A percentile compares a stretch with the other conserved stretches of the same genome.
These are phyloP conservation scores for Fusarium musae DNA, from an alignment of 2,329 filamentous ascomycete genomes.

Conservation along the genomic window DNA sequence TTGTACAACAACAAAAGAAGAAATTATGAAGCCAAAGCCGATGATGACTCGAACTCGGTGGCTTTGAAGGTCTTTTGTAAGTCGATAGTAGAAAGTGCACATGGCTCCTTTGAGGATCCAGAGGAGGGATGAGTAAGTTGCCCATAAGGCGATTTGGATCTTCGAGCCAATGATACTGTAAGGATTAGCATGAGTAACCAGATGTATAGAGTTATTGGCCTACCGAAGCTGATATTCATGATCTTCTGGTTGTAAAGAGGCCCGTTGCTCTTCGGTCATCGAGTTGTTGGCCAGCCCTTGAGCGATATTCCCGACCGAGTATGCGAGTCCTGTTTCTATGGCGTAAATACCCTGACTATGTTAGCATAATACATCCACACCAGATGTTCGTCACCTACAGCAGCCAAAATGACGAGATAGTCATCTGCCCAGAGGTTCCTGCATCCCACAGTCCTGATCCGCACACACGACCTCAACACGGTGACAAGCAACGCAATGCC, in stretches of 20 bases:
- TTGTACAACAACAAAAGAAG: conserved; percentile 61
- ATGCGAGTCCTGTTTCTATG: conserved; percentile 62
- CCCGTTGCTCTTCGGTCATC: conserved; percentile 64
- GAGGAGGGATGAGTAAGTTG: conserved; percentile 62
- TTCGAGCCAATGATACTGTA: conserved; percentile 65
- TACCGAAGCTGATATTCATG: conserved; percentile 57
- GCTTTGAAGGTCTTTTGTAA: conserved; percentile 57
- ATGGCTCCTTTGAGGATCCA: conserved; percentile 68
- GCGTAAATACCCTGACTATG: conserved; percentile 60
- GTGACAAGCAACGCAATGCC: conserved; percentile 62
- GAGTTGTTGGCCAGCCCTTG: conserved; percentile 66
- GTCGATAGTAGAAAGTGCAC: conserved; percentile 65
- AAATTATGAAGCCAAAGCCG: conserved; percentile 60
- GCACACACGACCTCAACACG: conserved; percentile 60
- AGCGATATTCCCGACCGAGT: conserved; percentile 60
- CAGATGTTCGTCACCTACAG: conserved; percentile 48
- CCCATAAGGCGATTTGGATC: conserved; percentile 66
- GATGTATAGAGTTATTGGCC: not conserved
- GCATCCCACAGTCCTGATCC: conserved; percentile 60
- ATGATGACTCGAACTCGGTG: conserved; percentile 59
- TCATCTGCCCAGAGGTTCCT: conserved; percentile 66
- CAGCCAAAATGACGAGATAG: conserved; percentile 66
- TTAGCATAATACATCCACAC: not conserved
- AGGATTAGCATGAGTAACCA: not conserved
- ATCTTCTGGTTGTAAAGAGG: conserved; percentile 54